These are phyloP conservation scores for Tripterygium wilfordii DNA, from an alignment of 177 flowering plant genomes.

Conservation along the genomic window DNA sequence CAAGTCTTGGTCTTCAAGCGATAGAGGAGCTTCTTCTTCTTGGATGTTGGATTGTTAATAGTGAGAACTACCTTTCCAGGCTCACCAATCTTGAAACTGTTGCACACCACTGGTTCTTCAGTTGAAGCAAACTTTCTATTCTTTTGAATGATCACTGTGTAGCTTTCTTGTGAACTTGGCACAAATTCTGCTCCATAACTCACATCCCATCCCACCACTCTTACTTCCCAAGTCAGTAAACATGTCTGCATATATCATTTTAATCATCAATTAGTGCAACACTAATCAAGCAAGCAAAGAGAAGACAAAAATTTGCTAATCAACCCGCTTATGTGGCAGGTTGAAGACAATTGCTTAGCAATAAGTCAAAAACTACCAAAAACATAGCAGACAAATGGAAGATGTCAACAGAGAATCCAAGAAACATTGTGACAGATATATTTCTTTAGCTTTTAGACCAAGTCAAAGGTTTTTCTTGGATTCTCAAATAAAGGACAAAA, in stretches of 20 bases:
- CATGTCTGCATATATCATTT: slow-evolving; percentile 16
- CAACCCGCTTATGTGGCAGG: too few relatives aligned
- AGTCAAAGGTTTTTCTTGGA: too few relatives aligned
- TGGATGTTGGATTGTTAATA: slow-evolving; percentile 25
- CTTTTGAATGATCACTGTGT: slow-evolving; percentile 33
- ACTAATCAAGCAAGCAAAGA: neutral
- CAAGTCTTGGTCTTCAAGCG: slow-evolving; percentile 23
- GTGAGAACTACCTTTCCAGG: slow-evolving; percentile 33
- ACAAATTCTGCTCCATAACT: slow-evolving; percentile 22
- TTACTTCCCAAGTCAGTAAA: slow-evolving; percentile 12
- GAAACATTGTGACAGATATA: slow-evolving; percentile 4
- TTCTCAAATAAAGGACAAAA: too few relatives aligned
- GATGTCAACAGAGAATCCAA: slow-evolving; percentile 10
- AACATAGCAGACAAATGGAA: too few relatives aligned
- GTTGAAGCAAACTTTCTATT: slow-evolving; percentile 12
- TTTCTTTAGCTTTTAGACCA: too few relatives aligned
- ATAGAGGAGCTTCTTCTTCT: slow-evolving; percentile 33
- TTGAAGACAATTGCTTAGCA: too few relatives aligned
- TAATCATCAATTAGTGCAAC: too few relatives aligned
- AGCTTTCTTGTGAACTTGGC: slow-evolving; percentile 19
- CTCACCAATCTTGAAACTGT: slow-evolving; percentile 23
- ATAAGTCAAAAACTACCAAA: too few relatives aligned
- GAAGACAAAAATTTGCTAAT: neutral
- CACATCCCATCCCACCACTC: slow-evolving; percentile 24
- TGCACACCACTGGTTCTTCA: slow-evolving; percentile 18